Evolutionary conservation across 2,329 filamentous ascomycete genomes (phyloP).

Genomic region (Aspergillus persii): DNA sequence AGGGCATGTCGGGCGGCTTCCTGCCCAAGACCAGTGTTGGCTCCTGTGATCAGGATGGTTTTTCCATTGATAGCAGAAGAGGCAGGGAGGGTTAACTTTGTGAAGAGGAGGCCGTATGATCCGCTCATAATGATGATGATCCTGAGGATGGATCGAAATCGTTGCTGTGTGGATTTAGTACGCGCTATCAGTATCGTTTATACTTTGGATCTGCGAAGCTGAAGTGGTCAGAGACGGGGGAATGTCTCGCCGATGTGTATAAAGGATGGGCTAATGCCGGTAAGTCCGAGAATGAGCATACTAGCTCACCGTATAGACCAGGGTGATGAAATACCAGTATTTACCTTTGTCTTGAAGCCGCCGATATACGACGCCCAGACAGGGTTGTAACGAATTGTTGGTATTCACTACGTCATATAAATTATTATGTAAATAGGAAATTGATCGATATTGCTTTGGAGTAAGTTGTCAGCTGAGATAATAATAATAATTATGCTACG

Average conservation of each 20-base stretch:
- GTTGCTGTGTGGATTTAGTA: neutral
- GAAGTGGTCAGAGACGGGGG: neutral
- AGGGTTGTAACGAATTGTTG: neutral
- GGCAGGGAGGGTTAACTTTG: neutral
- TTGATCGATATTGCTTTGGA: neutral
- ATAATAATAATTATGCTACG: neutral
- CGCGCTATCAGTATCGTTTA: neutral
- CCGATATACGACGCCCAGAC: neutral
- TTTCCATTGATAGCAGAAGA: neutral
- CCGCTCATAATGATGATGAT: constrained; percentile 1
- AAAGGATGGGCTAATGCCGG: neutral
- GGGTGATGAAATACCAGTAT: neutral
- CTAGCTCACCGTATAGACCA: neutral
- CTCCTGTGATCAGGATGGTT: constrained; percentile 12
- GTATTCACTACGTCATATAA: neutral
- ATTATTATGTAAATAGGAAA: neutral
- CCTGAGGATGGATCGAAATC: neutral
- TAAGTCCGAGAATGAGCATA: neutral
- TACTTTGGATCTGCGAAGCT: neutral
- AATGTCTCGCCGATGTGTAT: neutral
- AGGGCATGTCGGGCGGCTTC: constrained; percentile 49
- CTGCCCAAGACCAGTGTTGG: constrained; percentile 37
- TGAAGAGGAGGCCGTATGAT: constrained; percentile 1
- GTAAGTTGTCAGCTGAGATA: neutral
- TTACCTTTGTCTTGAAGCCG: neutral